Conservation (phyloP, 139 green algal genomes). For the Chlorella sorokiniana region DNA sequence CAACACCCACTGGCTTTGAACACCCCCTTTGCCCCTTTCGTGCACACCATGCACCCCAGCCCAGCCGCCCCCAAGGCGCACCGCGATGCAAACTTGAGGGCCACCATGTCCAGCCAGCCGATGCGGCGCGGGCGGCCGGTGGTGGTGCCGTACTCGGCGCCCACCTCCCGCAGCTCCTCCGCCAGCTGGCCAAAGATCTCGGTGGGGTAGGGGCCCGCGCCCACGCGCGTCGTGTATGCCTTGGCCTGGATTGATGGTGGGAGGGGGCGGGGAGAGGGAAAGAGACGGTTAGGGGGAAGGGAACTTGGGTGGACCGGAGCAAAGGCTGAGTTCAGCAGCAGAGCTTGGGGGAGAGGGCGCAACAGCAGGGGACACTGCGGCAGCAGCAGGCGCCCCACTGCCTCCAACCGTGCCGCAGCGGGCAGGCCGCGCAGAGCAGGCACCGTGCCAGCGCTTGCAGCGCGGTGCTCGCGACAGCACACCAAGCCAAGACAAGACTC, state of each 20-base stretch:
- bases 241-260: constrained; percentile 77
- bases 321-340: not conserved
- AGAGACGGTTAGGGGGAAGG: not conserved
- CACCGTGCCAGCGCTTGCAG: too few species aligned
- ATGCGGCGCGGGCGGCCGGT: constrained; percentile 93
- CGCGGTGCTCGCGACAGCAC: not conserved
- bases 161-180: constrained; percentile 83
- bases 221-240: constrained; percentile 98
- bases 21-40: too few species aligned
- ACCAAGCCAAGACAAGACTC: constrained; percentile 4
- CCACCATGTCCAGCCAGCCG: constrained; percentile 98
- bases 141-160: constrained; percentile 97
- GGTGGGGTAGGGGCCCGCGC: constrained; percentile 95
- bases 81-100: constrained; percentile 81
- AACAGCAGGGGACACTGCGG: too few species aligned
- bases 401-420: too few species aligned
- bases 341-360: too few species aligned
- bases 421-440: too few species aligned
- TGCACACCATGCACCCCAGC: too few species aligned
- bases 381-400: too few species aligned
- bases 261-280: not conserved
- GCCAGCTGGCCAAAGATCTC: constrained; percentile 90
- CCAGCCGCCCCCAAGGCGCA: constrained; percentile 20
- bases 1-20: too few species aligned
- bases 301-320: not conserved